Conservation (phyloP, 495 filamentous ascomycete genomes). For the Achaetomiella virescens region DNA sequence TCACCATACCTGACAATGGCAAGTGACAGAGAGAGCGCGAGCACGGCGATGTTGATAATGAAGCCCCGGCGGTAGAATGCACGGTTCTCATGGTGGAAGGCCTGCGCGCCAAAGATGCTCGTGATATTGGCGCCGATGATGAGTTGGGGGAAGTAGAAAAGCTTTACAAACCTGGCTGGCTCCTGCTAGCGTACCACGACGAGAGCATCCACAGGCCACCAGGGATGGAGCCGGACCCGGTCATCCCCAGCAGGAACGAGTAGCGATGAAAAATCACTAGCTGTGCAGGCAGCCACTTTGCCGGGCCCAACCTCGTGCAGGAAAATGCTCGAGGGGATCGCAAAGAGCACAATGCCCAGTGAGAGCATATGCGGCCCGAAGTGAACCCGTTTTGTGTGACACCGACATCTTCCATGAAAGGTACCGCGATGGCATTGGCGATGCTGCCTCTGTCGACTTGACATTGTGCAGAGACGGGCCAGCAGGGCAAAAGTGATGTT, state of each 20-base stretch:
- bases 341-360: conserved; percentile 51
- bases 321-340: conserved; percentile 54
- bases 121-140: conserved; percentile 53
- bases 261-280: conserved; percentile 45
- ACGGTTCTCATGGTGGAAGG: conserved; percentile 47
- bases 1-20: conserved; percentile 22
- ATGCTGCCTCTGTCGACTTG: conserved; percentile 35
- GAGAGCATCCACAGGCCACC: conserved; percentile 56
- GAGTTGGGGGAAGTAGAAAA: conserved; percentile 58
- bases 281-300: conserved; percentile 55
- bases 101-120: conserved; percentile 50
- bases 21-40: conserved; percentile 16
- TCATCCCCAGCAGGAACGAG: conserved; percentile 47
- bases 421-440: conserved; percentile 29
- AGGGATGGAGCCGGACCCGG: conserved; percentile 56
- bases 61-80: conserved; percentile 31
- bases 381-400: conserved; percentile 52
- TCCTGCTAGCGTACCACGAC: conserved; percentile 55
- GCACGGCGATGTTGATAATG: conserved; percentile 22
- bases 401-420: conserved; percentile 45
- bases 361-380: conserved; percentile 52
- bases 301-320: conserved; percentile 52
- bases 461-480: too few relatives aligned
- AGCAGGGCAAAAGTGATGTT: too few relatives aligned
- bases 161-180: conserved; percentile 47